These are phyloP conservation scores for Aphanomyces invadans DNA, from an alignment of 352 stramenopile genomes.

Conservation along the genomic window DNA sequence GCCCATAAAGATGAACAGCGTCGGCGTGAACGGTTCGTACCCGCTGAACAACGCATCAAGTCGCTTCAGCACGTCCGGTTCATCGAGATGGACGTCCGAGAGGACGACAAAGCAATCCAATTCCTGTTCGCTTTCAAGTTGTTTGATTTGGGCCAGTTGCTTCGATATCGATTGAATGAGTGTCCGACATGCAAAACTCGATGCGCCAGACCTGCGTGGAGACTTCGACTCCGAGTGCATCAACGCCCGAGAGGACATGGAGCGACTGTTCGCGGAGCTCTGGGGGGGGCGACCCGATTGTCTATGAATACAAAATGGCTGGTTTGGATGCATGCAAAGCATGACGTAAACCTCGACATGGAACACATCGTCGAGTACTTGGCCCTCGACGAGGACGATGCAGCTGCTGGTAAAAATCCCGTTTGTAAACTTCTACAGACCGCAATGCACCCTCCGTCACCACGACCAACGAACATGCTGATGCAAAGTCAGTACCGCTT, in stretches of 20 bases:
- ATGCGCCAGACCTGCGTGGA: constrained; percentile 36
- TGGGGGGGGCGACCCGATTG: constrained; percentile 85
- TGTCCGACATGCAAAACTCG: too few relatives aligned
- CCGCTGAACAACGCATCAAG: constrained; percentile 86
- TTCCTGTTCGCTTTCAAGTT: constrained; percentile 71
- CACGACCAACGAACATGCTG: too few relatives aligned
- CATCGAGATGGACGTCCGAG: constrained; percentile 91
- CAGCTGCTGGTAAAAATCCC: constrained; percentile 89
- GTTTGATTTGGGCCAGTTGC: constrained; percentile 69
- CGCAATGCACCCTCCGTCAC: too few relatives aligned
- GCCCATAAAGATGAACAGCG: constrained; percentile 91
- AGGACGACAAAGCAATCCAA: constrained; percentile 90
- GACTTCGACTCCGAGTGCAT: constrained; percentile 77
- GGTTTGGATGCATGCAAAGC: too few relatives aligned
- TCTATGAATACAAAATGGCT: constrained; percentile 35
- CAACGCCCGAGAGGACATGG: constrained; percentile 57
- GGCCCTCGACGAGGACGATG: constrained; percentile 88
- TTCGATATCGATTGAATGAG: constrained; percentile 26
- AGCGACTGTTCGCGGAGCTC: constrained; percentile 78
- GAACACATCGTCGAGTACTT: constrained; percentile 89
- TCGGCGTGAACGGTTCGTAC: constrained; percentile 61
- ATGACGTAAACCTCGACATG: constrained; percentile 73
- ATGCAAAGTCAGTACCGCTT: too few relatives aligned
- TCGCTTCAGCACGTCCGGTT: constrained; percentile 83
- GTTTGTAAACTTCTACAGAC: constrained; percentile 60